Evolutionary conservation across 2,329 filamentous ascomycete species (phyloP), one percentile per base, ranked within the genome.

Genomic region (Cadophora malorum): DNA sequence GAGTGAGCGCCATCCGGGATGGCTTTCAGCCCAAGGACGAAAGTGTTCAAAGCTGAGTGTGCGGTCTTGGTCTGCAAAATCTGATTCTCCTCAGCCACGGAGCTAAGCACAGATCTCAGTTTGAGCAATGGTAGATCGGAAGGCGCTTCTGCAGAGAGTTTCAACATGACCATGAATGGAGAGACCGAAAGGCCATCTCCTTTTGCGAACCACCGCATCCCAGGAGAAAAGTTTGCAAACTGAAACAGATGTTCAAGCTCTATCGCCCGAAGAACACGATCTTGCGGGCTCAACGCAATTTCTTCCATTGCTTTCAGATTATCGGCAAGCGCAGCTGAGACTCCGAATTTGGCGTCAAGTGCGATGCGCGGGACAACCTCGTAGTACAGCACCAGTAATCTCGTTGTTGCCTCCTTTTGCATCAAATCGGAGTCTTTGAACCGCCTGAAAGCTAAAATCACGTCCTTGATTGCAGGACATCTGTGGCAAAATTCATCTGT

Each of bases 151-250:
- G 83, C 81, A 45, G 85, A 82, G 6, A 91, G 81, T 68, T 84
- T 88, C 6, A 95, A 78, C 25, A 95, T 83, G 0, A 89, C 88
- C n/a, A 88, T 87, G 70, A 94, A 93, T 0, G 91, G 91, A 4
- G 91, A 93, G 49, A 87, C 81, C 25, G 77, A 77, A n/a, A 91
- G 81, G 0, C 84, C 84, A 71, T 91, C 87, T 67, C 82, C 86
- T 75, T 92, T 94, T 70, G 91, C 86, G 82, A 96, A 97, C 95
- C 95, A 98, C 70, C 91, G 89, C 89, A 97, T 96, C 6, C 90
- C 90, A 0, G 92, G 89, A 3, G 94, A 96, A 74, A 90, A 88
- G 70, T 89, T 87, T 3, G 94, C 93, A 76, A 97, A 92, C 35
- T 89, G 86, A 21, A 97, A 87, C 21, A 97, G 83, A 77, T 95